Base-by-base conservation (phyloP, 1,139 yeast species). In the Torulaspora globosa region DNA sequence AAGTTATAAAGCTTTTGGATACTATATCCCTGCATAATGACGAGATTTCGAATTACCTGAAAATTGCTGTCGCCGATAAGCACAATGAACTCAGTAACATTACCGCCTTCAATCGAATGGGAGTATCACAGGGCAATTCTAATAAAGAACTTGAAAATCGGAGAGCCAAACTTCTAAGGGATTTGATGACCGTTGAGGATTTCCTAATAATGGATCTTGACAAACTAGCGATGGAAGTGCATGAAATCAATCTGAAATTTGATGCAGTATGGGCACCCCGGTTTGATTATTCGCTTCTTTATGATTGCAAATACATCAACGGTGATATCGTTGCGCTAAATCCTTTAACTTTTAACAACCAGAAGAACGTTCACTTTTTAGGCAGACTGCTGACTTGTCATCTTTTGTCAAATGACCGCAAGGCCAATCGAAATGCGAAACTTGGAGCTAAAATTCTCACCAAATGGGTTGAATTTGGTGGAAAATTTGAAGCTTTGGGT, bases 381-480 rank as follows among this genome's bases (percentile, higher is more conserved):
- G 85, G 95, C 5, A 70, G 88, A 49, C 66, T 88, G 36, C 69
- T 89, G 41, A 70, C 82, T n/a, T 76, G 77, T 52, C 97, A 89
- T 61, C 57, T 90, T 31, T 82, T 89, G 58, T 51, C 58, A 15
- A 37, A 37, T n/a, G 38, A 47, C 19, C 60, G 66, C 5, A 45
- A 44, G 16, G 58, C 55, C 15, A 42, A 56, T 2, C 55, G 51
- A 28, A 55, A 52, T 18, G 60, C 65, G 10, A 65, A 58, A 35
- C 68, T 70, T 40, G 77, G 92, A 49, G 95, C 96, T 0, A 69
- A 77, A 37, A 62, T 89, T 10, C 65, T 90, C 37, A 80, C 82
- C 45, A 84, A 82, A 63, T 92, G 97, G 98, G 85, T 90, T 41
- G 82, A 82, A 52, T 71, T 90, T 39, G 97, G 97, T 4, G 80